A percentile compares a stretch with the other conserved stretches of the same genome.
These are phyloP conservation scores for Spinellus fusiger DNA, from an alignment of 192 early-diverging fungal genomes.

Conservation along the genomic window DNA sequence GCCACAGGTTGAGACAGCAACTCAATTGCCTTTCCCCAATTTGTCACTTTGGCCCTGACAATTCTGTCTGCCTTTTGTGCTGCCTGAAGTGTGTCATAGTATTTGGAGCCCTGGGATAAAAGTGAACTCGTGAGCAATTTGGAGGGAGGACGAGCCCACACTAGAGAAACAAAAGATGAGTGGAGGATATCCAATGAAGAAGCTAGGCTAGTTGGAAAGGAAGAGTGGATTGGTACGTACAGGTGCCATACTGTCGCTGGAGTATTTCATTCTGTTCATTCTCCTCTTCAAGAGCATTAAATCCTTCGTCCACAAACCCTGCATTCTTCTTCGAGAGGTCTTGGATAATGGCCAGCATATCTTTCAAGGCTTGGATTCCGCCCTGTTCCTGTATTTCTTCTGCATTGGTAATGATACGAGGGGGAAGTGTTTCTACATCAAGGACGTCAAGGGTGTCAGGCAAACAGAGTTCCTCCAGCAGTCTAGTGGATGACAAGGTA, in stretches of 20 bases:
- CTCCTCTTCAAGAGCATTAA: constrained; percentile 63
- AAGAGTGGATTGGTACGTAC: constrained; percentile 1
- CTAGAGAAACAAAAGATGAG: not conserved
- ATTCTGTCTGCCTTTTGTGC: constrained; percentile 54
- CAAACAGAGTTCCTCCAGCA: constrained; percentile 16
- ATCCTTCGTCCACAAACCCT: constrained; percentile 58
- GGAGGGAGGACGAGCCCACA: constrained; percentile 56
- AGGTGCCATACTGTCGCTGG: constrained; percentile 44
- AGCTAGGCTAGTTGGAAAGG: not conserved
- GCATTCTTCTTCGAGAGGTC: constrained; percentile 44
- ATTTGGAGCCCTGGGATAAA: constrained; percentile 43
- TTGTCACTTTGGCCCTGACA: constrained; percentile 52
- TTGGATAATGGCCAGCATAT: constrained; percentile 57
- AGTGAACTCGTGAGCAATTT: constrained; percentile 47
- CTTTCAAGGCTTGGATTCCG: constrained; percentile 55
- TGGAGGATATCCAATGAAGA: not conserved
- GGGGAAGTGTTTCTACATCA: constrained; percentile 72
- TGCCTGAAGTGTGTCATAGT: constrained; percentile 48
- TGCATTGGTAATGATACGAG: constrained; percentile 56
- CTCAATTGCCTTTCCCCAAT: constrained; percentile 53
- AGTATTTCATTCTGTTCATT: constrained; percentile 64
- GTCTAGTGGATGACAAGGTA: constrained; percentile 39
- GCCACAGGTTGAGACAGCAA: constrained; percentile 32
- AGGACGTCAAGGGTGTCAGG: constrained; percentile 46
- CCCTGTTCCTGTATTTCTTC: constrained; percentile 77